Conservation (phyloP, 352 stramenopile species). For the Globisporangium mamillatum region DNA sequence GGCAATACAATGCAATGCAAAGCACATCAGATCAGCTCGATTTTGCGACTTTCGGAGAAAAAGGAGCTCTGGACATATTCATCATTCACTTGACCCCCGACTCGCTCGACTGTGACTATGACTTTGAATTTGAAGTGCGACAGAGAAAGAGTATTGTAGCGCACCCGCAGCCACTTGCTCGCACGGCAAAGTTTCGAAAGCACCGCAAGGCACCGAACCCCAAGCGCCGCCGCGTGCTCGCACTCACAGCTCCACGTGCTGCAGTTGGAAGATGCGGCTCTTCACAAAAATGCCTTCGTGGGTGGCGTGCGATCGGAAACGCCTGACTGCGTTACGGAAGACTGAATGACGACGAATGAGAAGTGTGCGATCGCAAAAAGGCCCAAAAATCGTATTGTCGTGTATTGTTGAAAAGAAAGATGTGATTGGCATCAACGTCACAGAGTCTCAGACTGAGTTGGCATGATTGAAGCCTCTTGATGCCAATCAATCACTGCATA, state of each 20-base stretch:
- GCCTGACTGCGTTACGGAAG: neutral
- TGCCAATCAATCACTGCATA: neutral
- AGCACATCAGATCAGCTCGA: no score
- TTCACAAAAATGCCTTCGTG: neutral
- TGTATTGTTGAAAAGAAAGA: neutral
- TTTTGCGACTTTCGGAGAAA: neutral
- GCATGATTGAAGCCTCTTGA: neutral
- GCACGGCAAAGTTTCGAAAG: neutral
- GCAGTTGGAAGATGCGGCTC: neutral
- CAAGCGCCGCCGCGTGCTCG: no score
- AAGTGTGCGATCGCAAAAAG: neutral
- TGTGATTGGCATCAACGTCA: neutral
- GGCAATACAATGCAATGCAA: no score
- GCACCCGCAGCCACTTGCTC: neutral
- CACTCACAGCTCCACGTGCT: neutral
- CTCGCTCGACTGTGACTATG: no score
- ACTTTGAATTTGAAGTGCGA: no score
- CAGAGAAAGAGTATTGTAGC: no score
- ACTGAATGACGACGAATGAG: neutral
- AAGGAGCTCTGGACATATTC: neutral
- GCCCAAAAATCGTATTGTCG: neutral
- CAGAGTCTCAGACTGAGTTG: neutral
- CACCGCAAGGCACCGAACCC: no score
- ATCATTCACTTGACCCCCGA: neutral
- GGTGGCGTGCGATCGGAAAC: neutral